A percentile compares a stretch with the other conserved stretches of the same genome.
Evolutionary conservation across 805 yeast species (phyloP).

Genomic region (Hanseniaspora osmophila): DNA sequence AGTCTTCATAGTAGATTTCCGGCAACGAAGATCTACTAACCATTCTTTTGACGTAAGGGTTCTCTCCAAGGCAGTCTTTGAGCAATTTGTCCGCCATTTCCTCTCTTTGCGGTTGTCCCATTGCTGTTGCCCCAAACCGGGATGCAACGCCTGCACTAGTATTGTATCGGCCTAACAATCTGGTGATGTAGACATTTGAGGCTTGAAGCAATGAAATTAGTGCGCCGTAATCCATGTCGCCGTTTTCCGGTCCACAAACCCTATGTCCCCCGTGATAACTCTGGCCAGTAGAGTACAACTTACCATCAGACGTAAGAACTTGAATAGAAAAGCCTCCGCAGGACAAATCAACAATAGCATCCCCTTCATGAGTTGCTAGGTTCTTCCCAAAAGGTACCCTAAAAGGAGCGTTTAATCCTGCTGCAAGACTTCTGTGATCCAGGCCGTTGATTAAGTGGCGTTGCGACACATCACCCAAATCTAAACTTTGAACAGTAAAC

Average conservation of each 20-base stretch:
- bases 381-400: conserved; percentile 14
- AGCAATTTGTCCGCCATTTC: neutral
- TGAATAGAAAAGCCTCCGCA: conserved; percentile 57
- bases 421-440: conserved; percentile 10
- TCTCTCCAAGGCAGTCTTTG: conserved; percentile 12
- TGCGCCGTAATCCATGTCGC: conserved; percentile 1
- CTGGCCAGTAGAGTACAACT: conserved; percentile 39
- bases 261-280: conserved; percentile 26
- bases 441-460: conserved; percentile 8
- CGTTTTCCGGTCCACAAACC: neutral
- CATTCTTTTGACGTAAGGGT: conserved; percentile 17
- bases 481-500: conserved; percentile 10
- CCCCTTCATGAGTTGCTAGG: conserved; percentile 18
- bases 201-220: conserved; percentile 1
- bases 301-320: conserved; percentile 40
- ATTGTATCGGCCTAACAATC: neutral
- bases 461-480: conserved; percentile 9
- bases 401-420: conserved; percentile 19
- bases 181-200: neutral
- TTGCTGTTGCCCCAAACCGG: too few species aligned
- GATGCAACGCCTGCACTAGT: too few species aligned
- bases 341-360: conserved; percentile 32
- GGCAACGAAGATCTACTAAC: conserved; percentile 15
- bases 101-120: neutral
- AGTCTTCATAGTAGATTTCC: conserved; percentile 8